These are phyloP conservation scores for Leccinum cinnamomeum DNA, from an alignment of 1,284 basidiomycete genomes.

Conservation along the genomic window DNA sequence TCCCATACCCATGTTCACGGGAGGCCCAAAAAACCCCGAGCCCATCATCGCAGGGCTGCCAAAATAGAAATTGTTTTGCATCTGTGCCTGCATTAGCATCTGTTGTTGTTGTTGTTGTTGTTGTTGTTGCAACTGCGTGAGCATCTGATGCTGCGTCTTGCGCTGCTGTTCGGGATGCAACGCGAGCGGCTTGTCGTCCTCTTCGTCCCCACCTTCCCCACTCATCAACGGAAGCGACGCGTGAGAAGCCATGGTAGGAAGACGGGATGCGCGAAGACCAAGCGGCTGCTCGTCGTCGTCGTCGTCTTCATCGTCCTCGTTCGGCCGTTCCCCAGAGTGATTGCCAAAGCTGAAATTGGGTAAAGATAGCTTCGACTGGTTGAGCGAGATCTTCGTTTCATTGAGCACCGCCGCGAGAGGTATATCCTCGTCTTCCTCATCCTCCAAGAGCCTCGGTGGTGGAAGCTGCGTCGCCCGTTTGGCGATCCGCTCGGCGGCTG, in stretches of 20 bases:
- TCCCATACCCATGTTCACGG: slow-evolving; percentile 38
- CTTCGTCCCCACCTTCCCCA: slow-evolving; percentile 39
- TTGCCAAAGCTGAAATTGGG: slow-evolving; percentile 47
- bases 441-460: slow-evolving; percentile 14
- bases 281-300: slow-evolving; percentile 66
- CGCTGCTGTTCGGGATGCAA: slow-evolving; percentile 76
- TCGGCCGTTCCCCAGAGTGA: slow-evolving; percentile 27
- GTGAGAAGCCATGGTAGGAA: slow-evolving; percentile 28
- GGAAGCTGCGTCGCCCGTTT: slow-evolving; percentile 28
- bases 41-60: slow-evolving; percentile 63
- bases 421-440: slow-evolving; percentile 61
- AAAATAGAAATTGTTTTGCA: slow-evolving; percentile 74
- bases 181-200: slow-evolving; percentile 58
- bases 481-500: slow-evolving; percentile 44
- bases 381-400: slow-evolving; percentile 48
- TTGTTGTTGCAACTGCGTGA: slow-evolving; percentile 58
- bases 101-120: slow-evolving; percentile 62
- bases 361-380: slow-evolving; percentile 50
- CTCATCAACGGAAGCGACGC: slow-evolving; percentile 24
- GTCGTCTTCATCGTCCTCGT: slow-evolving; percentile 37
- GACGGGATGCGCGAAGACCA: slow-evolving; percentile 43
- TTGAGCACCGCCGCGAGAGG: slow-evolving; percentile 62
- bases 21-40: slow-evolving; percentile 57
- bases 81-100: slow-evolving; percentile 74
- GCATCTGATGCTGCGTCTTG: slow-evolving; percentile 68